Evolutionary conservation across 129 eudicot species (phyloP).

Genomic region (Ambrosia trifida): DNA sequence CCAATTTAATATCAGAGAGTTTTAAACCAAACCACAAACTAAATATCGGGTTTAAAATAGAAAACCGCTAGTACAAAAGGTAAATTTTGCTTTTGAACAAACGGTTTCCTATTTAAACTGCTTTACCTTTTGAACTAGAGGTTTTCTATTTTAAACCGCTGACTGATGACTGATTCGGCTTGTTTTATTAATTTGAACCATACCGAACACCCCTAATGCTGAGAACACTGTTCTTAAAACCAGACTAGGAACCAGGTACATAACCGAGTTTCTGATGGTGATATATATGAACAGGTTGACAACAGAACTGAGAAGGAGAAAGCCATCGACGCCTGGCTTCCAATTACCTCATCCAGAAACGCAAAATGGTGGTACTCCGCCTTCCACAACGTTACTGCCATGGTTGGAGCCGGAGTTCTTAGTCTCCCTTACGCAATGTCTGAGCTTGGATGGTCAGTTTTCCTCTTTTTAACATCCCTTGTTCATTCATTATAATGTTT

Average conservation of each 20-base stretch:
- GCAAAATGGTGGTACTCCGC: conserved; percentile 73
- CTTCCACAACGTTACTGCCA: conserved; percentile 65
- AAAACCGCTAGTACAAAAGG: too few relatives aligned
- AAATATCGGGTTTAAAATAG: not conserved
- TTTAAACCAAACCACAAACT: not conserved
- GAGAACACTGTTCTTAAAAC: too few relatives aligned
- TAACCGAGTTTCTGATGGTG: not conserved
- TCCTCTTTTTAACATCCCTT: not conserved
- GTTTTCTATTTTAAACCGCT: too few relatives aligned
- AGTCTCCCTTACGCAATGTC: conserved; percentile 71
- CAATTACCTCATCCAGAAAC: conserved; percentile 47
- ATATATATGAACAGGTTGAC: conserved; percentile 39
- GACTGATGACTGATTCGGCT: too few relatives aligned
- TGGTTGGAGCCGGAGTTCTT: conserved; percentile 72
- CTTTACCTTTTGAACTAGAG: too few relatives aligned
- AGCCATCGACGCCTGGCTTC: conserved; percentile 59
- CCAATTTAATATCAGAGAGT: not conserved
- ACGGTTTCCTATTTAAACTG: too few relatives aligned
- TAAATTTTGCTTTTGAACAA: too few relatives aligned
- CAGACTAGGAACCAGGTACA: not conserved
- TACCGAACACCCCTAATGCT: too few relatives aligned
- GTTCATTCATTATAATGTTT: conserved; percentile 4
- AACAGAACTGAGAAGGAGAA: conserved; percentile 39
- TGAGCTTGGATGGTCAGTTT: conserved; percentile 55
- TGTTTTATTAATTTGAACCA: too few relatives aligned